Base-by-base conservation (phyloP, 441 rosid genomes). In the Gossypium trilobum region DNA sequence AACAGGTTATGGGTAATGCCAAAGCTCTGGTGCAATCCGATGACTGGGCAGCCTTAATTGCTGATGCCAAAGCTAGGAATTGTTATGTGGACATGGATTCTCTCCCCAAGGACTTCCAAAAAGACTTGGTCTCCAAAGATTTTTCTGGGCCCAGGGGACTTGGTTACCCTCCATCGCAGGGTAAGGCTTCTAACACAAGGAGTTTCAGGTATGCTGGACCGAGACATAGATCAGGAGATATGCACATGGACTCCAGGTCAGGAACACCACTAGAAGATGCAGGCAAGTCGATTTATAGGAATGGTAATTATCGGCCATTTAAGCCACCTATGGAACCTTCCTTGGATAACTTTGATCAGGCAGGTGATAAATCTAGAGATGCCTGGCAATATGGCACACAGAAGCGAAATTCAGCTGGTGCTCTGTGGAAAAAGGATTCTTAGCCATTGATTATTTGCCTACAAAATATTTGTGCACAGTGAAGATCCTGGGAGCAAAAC, bases 1-100 rank as follows among this genome's bases (percentile, higher is more conserved):
- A 68, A 81, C 95, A 95, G 99, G 88, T 95, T 23, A 87, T 95
- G 91, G 99, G 99, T 19, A 92, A 95, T 77, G 99, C 97, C 16
- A 89, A 82, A 80, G 89, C 99, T 71, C 79, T 95, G 64, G 77
- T 83, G 80, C 82, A 87, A 64, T 91, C 90, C 48, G 98, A 95
- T 29, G 99, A 95, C 73, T 95, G 99, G 99, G 95, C 93, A 75
- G 92, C 96, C 74, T 72, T 95, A 73, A 87, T 95, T 78, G 65
- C 85, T 1, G 99, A 95, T 84, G 97, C 99, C 23, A 89, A 82
- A 84, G 85, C 85, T 14, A 88, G 99, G 83, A 90, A 84, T 52
- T 95, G 99, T 84, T 90, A 86, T 73, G 84, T 88, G 94, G 91
- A 92, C 83, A 90, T 88, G 97, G 96, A 88, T 20, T 82, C 97